Conservation (phyloP, 2,329 filamentous ascomycete genomes). For the Beauveria scarabaeidicola region DNA sequence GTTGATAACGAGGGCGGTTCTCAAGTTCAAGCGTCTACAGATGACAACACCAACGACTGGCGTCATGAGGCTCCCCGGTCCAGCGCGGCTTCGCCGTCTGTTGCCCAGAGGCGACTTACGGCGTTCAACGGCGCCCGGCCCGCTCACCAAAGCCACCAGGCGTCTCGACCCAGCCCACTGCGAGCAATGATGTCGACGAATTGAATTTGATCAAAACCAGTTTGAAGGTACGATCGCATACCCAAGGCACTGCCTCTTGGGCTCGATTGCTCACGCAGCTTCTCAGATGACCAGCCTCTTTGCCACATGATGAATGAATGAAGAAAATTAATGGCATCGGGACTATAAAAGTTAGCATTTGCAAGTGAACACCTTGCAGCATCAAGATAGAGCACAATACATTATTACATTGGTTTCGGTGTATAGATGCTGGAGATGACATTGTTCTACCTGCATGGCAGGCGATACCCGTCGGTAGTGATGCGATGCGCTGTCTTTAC, state of each 20-base stretch:
- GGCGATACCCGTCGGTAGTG: not conserved
- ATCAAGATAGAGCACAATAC: slow-evolving; percentile 11
- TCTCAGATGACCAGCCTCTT: slow-evolving; percentile 8
- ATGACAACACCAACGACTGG: slow-evolving; percentile 33
- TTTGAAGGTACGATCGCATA: slow-evolving; percentile 7
- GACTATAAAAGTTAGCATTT: slow-evolving; percentile 8
- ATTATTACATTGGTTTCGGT: not conserved
- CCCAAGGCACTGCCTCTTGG: not conserved
- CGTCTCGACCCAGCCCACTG: slow-evolving; percentile 58
- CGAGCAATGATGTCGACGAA: slow-evolving; percentile 57
- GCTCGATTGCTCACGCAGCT: not conserved
- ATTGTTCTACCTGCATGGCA: not conserved
- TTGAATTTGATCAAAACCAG: slow-evolving; percentile 34
- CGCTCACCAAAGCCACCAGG: slow-evolving; percentile 37
- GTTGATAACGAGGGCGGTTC: slow-evolving; percentile 74
- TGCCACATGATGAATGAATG: slow-evolving; percentile 9
- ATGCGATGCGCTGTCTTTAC: not conserved
- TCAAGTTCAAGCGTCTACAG: slow-evolving; percentile 49
- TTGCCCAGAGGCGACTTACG: slow-evolving; percentile 38
- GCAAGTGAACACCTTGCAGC: slow-evolving; percentile 1
- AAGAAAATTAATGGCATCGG: slow-evolving; percentile 1
- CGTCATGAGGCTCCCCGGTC: slow-evolving; percentile 32
- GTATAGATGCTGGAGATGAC: not conserved
- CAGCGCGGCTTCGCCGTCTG: slow-evolving; percentile 35
- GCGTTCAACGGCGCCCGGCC: slow-evolving; percentile 38